Evolutionary conservation across 2,329 filamentous ascomycete species (phyloP), one percentile per base, ranked within the genome.

Genomic region (Neonectria neomacrospora): DNA sequence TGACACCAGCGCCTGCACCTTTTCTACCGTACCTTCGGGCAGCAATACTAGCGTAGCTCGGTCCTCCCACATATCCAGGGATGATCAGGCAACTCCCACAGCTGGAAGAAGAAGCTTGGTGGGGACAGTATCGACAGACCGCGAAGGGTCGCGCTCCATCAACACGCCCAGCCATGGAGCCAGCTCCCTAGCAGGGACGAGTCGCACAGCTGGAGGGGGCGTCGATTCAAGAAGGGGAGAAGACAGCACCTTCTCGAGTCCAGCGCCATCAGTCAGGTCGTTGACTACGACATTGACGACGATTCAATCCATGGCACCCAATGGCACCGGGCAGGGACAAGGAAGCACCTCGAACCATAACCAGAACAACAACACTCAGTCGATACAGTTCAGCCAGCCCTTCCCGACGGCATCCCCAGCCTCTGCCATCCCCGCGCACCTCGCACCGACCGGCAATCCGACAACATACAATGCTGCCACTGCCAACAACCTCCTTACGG

Each of bases 261-360:
- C 92, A 2, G 91, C 92, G 34, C 92, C 92, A 26, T 95, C 92
- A 8, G 88, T 93, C 51, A 90, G 89, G 65, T 95, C 92, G 2
- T 82, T 96, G 57, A 92, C 92, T 1, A 96, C 92, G 0, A 96
- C 92, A 1, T 82, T 96, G 58, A 96, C 93, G 0, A 96, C 92
- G 0, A 94, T 96, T 63, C 92, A 95, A 73, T 95, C 92, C 1
- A 83, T 88, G 65, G 86, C 88, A 3, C 87, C 88, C 5, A 88
- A 86, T 56, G 83, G 83, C 20, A 78, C 74, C 53, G 73, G 67
- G 20, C 65, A 70, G 42, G 61, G 64, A 74, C 58, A 73, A 81
- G 50, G 81, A 78, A 52, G 75, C 58, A 68, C 71, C 66, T 65
- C 74, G 65, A 54, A 73, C 70, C 64, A 75, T 9, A 67, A 70